Base-by-base conservation (phyloP, 73 alveolate species). In the Stentor coeruleus region DNA sequence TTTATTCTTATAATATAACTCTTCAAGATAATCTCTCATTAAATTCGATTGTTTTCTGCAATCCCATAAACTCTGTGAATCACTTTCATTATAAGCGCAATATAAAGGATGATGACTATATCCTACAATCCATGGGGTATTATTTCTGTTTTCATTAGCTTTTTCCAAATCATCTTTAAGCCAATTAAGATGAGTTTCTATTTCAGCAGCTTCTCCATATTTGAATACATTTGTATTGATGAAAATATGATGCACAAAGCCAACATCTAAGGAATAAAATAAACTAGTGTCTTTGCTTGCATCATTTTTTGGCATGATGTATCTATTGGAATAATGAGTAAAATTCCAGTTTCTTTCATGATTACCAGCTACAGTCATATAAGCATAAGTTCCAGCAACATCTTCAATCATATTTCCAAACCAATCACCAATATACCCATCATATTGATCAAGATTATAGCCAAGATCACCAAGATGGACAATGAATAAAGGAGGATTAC, bases 361-460 rank as follows among this genome's bases (percentile, higher is more conserved):
- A 31, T 66, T 66, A 28, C 79, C 79, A 26, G 79, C 49, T 15
- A 66, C 1, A 26, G 79, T 66, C 79, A 66, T 66, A 66, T 26
- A 66, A 28, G 79, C 49, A 40, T 20, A 20, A 66, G 33, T 26
- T 26, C 49, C 79, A 20, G 79, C 39, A 11, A 31, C 33, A 26
- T 26, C 15, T 33, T 66, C 40, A 1, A 66, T 66, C 79, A 66
- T 66, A 26, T 66, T 33, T 26, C n/a, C n/a, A 33, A 66, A 66
- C n/a, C 37, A 26, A 33, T 66, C 79, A 2, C 79, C 79, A 11
- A 66, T 40, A 2, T 1, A 28, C 2, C 79, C 79, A 26, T 66
- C 42, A 66, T 66, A 28, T 1, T 26, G n/a, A 11, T 26, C 36
- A 11, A 66, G 37, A 33, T 66, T 33, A 66, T 66, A 66, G 37